Conservation (phyloP, 2,329 filamentous ascomycete genomes). For the Sphaceloma murrayae region DNA sequence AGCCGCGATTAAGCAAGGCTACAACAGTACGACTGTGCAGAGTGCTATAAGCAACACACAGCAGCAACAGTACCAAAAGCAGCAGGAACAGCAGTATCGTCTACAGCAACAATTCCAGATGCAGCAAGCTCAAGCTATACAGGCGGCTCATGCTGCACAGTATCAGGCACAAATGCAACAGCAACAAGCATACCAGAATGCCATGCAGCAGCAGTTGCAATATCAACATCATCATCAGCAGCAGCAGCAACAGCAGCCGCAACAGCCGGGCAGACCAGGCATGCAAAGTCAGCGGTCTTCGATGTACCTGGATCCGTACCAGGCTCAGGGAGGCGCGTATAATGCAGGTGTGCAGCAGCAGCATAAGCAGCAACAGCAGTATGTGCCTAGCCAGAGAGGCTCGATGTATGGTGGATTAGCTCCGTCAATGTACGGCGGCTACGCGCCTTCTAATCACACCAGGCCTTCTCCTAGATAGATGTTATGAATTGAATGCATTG, state of each 20-base stretch:
- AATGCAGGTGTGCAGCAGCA: slow-evolving; percentile 9
- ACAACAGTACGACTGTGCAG: slow-evolving; percentile 57
- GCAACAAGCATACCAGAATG: slow-evolving; percentile 20
- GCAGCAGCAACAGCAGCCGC: slow-evolving; percentile 15
- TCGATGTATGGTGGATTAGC: slow-evolving; percentile 15
- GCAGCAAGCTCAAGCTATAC: slow-evolving; percentile 24
- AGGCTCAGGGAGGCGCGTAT: slow-evolving; percentile 11
- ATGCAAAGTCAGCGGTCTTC: slow-evolving; percentile 17
- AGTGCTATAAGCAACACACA: slow-evolving; percentile 53
- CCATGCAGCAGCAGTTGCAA: slow-evolving; percentile 17
- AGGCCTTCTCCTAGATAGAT: slow-evolving; percentile 14
- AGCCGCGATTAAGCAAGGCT: slow-evolving; percentile 56
- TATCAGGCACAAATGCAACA: slow-evolving; percentile 25
- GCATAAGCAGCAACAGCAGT: slow-evolving; percentile 13
- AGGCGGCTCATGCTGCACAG: slow-evolving; percentile 20
- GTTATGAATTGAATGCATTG: slow-evolving; percentile 2
- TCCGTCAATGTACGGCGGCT: slow-evolving; percentile 14
- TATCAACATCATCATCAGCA: slow-evolving; percentile 5
- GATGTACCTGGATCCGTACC: slow-evolving; percentile 17
- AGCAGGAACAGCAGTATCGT: slow-evolving; percentile 33
- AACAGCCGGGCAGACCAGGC: slow-evolving; percentile 16
- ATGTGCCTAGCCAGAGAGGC: slow-evolving; percentile 5
- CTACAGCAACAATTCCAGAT: slow-evolving; percentile 32
- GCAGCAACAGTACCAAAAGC: slow-evolving; percentile 35
- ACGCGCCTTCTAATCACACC: slow-evolving; percentile 11